Base-by-base conservation (phyloP, 495 filamentous ascomycete genomes). In the Articulospora tetracladia region DNA sequence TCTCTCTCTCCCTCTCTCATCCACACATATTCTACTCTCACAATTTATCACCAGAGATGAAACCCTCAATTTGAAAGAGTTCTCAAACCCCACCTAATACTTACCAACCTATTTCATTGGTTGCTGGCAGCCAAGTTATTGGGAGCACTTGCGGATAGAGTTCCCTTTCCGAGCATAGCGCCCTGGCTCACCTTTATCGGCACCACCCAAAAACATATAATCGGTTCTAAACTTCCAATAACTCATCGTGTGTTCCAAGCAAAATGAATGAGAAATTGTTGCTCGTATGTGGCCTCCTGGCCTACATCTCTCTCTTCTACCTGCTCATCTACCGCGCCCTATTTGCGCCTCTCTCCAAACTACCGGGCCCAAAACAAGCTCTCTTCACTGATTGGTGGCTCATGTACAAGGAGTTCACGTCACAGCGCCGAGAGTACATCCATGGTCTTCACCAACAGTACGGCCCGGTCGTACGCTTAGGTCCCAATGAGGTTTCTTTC, bases 401-500 rank as follows among this genome's bases (percentile, higher is more conserved):
- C 41, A 58, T 63, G 54, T 19, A 48, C 20, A 32, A 67, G 34
- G 65, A 67, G 34, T 67, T 67, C 34, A 49, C 57, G 3, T 46
- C 44, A 11, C 58, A 55, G 4, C 47, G 65, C 1, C 46, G 65
- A 41, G 22, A 46, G 7, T 61, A 67, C 27, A 64, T 67, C n/a
- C 65, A 67, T 48, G 27, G 50, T 3, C 68, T 84, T 15, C 83
- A 85, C 63, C 58, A 71, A 44, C 70, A 72, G 36, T 82, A 80
- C 58, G 79, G 77, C 1, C 67, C 74, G 13, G 66, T 82, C 10
- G 71, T 82, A 41, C 74, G 83, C 13, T 69, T 82, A 41, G 76
- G 76, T 10, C 83, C 82, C 8, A 81, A 82, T 60, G 85, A 88
- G 68, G 77, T 86, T 10, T 81, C 80, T 0, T 87, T 89, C 57